A percentile compares a stretch with the other conserved stretches of the same genome.
phyloP scores from a whole-genome alignment of 257 asterid genomes.

The Rubia yunnanensis region DNA sequence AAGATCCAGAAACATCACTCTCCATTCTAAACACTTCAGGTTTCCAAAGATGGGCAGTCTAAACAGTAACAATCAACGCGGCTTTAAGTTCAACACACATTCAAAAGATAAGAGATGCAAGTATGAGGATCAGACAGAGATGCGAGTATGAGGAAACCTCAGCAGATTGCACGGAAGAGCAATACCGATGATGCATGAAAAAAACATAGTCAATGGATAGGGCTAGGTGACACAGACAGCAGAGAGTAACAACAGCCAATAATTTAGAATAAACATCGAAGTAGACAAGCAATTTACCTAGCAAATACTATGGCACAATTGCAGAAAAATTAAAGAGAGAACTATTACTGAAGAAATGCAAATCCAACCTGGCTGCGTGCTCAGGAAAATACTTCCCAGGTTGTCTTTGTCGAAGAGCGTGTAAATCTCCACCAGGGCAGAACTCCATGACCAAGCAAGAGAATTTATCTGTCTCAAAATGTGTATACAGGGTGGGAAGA shows the following conservation, averaged over 20 bases:
- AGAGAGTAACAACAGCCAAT: not conserved
- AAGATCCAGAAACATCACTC: not conserved
- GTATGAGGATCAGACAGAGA: not conserved
- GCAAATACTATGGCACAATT: not conserved
- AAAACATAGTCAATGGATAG: not conserved
- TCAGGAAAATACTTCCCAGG: constrained; percentile 50
- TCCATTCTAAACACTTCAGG: not conserved
- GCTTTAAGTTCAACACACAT: not conserved
- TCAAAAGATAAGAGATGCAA: not conserved
- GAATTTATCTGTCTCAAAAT: constrained; percentile 50
- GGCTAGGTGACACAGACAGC: not conserved
- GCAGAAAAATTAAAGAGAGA: not conserved
- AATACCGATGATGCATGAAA: too few species aligned
- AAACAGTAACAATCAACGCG: not conserved
- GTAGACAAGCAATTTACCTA: not conserved
- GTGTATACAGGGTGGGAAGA: constrained; percentile 54
- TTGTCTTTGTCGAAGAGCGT: constrained; percentile 51
- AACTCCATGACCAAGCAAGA: constrained; percentile 64
- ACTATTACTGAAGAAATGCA: not conserved
- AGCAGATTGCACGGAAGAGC: not conserved
- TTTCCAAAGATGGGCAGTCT: not conserved
- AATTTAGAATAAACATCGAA: not conserved
- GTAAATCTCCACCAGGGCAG: constrained; percentile 65
- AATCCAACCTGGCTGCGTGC: constrained; percentile 52
- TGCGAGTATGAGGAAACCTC: not conserved